These are phyloP conservation scores for Colletotrichum camelliae DNA, from an alignment of 2,329 filamentous ascomycete species.

Conservation along the genomic window DNA sequence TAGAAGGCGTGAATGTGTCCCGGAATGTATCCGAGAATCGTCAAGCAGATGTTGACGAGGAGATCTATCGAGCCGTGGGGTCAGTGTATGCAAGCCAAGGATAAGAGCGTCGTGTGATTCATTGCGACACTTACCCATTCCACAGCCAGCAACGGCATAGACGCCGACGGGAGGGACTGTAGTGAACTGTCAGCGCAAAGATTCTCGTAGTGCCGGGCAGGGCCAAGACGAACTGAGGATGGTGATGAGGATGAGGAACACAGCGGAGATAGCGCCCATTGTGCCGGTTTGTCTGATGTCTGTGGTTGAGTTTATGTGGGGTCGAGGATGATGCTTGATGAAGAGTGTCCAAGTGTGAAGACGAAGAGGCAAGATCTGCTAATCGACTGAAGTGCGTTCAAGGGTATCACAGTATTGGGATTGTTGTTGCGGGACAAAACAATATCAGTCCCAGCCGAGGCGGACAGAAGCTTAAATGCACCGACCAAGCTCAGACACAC, in stretches of 20 bases:
- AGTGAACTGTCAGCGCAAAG: constrained; percentile 25
- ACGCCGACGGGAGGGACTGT: constrained; percentile 72
- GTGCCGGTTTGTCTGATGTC: constrained; percentile 28
- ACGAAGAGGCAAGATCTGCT: neutral
- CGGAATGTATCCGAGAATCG: constrained; percentile 74
- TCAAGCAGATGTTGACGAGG: constrained; percentile 71
- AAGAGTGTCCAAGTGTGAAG: neutral
- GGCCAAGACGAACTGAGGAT: constrained; percentile 56
- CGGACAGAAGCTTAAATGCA: constrained; percentile 14
- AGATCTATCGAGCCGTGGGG: constrained; percentile 49
- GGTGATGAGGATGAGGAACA: constrained; percentile 58
- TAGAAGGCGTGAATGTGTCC: constrained; percentile 85
- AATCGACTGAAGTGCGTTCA: neutral
- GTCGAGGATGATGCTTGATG: constrained; percentile 15
- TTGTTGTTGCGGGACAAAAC: neutral
- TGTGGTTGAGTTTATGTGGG: neutral
- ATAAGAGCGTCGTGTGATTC: neutral
- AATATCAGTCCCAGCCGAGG: neutral
- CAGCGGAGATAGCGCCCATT: constrained; percentile 55
- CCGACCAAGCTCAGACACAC: neutral
- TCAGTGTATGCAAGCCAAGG: neutral
- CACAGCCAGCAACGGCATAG: constrained; percentile 68
- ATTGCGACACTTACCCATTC: constrained; percentile 47
- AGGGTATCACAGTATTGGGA: neutral
- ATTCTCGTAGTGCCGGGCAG: neutral